Evolutionary conservation across 2,329 filamentous ascomycete genomes (phyloP), one percentile per base, ranked within the genome.

Genomic region (Hansfordia pulvinata): DNA sequence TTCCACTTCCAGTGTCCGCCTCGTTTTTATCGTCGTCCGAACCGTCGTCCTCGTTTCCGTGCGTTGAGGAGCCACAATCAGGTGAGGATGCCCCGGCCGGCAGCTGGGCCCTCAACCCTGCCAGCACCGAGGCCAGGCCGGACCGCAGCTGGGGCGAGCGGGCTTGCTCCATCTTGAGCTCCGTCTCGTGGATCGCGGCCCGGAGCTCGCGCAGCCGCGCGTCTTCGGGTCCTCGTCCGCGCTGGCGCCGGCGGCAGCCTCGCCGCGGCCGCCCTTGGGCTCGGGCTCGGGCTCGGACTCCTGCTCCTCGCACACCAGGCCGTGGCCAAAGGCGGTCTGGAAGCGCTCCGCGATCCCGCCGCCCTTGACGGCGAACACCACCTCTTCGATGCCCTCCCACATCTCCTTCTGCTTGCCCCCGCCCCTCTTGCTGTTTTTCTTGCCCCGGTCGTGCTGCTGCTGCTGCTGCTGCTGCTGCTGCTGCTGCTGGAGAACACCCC

Each of bases 281-380:
- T 16, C 13, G 13, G 17, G 16, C 13, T 24, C 9, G 4, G 16
- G 14, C 5, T 17, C 7, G 4, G 21, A 4, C n/a, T 14, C 30
- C 7, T 40, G 39, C 4, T 43, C 37, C 15, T 54, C 47, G 14
- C 50, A 41, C 6, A 43, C 36, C 5, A 60, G 27, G 2, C 46
- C 47, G 16, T 52, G 43, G 0, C 58, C 62, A 42, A 69, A 72
- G 0, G 52, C 57, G 4, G 38, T 36, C 7, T 53, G 53, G 36
- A 77, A 76, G 0, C 60, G 56, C 9, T 49, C 47, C 0, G 69
- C 64, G 54, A 70, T 60, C 4, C 52, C 54, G 0, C 40, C 35
- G 30, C 70, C 62, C 8, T 58, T 57, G 35, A 76, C 67, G 0
- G 70, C 70, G 42, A 77, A 76, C 0, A 70, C 50, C 4, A 76